These are phyloP conservation scores for Cydonia oblonga DNA, from an alignment of 331 rosid species.

Conservation along the genomic window DNA sequence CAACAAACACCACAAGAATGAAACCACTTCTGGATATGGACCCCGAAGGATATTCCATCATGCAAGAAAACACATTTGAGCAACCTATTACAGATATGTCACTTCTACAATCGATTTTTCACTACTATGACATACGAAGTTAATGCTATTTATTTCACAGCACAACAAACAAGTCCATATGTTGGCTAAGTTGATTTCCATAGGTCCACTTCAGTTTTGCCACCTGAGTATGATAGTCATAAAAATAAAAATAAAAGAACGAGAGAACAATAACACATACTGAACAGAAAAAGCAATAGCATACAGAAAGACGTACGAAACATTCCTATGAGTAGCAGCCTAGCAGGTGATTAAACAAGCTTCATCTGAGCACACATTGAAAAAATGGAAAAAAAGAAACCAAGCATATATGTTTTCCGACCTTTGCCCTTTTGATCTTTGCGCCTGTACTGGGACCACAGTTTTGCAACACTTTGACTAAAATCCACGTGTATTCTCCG, in stretches of 20 bases:
- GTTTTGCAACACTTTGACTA: slow-evolving; percentile 86
- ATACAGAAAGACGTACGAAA: not conserved
- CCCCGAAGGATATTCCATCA: not conserved
- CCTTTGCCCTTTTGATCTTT: slow-evolving; percentile 62
- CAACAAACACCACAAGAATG: not conserved
- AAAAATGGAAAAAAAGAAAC: not conserved
- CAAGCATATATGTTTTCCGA: not conserved
- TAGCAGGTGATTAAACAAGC: not conserved
- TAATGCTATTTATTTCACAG: not conserved
- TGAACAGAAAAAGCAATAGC: not conserved
- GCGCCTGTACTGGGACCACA: slow-evolving; percentile 80
- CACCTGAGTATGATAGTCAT: not conserved
- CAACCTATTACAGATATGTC: not conserved
- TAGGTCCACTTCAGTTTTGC: not conserved
- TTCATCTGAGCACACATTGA: not conserved
- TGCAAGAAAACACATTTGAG: not conserved
- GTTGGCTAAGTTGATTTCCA: not conserved
- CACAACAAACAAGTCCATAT: not conserved
- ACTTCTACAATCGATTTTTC: not conserved
- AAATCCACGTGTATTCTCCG: slow-evolving; percentile 96
- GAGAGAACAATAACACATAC: not conserved
- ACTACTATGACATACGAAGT: not conserved
- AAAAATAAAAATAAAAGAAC: not conserved
- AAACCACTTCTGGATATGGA: not conserved
- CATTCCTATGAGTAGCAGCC: not conserved